Evolutionary conservation across 2,329 filamentous ascomycete species (phyloP), one percentile per base, ranked within the genome.

Genomic region (Pseudonectria foliicola): DNA sequence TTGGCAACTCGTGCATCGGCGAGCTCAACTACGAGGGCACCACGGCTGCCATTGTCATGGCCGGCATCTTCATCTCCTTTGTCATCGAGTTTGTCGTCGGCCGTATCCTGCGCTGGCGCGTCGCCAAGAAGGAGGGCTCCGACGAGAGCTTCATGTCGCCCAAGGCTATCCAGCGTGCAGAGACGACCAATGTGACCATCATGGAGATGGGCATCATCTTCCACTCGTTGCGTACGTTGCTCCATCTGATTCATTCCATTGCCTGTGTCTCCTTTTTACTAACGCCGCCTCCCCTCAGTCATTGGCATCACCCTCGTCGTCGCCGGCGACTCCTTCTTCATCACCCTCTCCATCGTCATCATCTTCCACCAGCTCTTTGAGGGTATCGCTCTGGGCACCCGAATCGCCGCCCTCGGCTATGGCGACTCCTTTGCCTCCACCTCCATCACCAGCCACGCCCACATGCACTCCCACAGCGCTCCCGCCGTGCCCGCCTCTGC

Each of bases 311-410:
- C 77, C 0, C 66, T 80, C 1, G 74, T 77, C 11, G 73, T 79
- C 1, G 66, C 73, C 0, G 71, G 67, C 6, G 73, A 78, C 47
- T 64, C 60, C 23, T 71, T 69, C 48, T 77, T 76, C 59, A 52
- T 68, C 37, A 75, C 70, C 1, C 64, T 78, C 13, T 69, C 75
- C 33, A 59, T 73, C 26, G 82, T 87, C 33, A 84, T 88, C 39
- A 62, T 85, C 38, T 86, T 87, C 62, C 82, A 87, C 51, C 82
- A 87, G 50, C 75, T 85, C 62, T 85, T 89, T 48, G 82, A 87
- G 51, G 83, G 84, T 10, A 67, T 88, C 30, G 83, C 83, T 0
- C 74, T 88, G 0, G 82, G 83, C 4, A 76, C 77, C 2, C 74
- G 80, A 8, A 85, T 87, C 45, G 79, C 81, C 4, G 67, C 71